Percentiles rank a stretch among this genome's conserved stretches.
Conservation (phyloP, 2,329 filamentous ascomycete species). For the Phaeomoniella chlamydospora region DNA sequence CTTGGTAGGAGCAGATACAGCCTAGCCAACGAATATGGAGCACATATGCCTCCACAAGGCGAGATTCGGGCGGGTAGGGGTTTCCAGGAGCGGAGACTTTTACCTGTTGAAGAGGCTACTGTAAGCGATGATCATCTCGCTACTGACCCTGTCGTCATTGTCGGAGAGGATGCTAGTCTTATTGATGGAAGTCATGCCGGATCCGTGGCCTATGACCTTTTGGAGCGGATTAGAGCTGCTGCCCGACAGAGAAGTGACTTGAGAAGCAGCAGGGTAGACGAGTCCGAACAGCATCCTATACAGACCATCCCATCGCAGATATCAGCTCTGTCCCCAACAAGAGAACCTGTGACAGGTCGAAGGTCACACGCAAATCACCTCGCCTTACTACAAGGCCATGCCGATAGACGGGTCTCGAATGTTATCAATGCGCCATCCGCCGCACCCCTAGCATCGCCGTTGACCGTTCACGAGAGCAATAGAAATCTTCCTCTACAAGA, state of each 20-base stretch:
- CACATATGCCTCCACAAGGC: constrained; percentile 46
- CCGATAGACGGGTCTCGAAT: not conserved
- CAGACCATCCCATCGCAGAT: too few relatives aligned
- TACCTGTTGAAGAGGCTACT: constrained; percentile 28
- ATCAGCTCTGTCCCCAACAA: too few relatives aligned
- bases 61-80: constrained; percentile 30
- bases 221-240: constrained; percentile 16
- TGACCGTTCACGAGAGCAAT: not conserved
- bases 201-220: constrained; percentile 20
- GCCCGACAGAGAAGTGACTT: constrained; percentile 3
- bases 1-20: constrained; percentile 46
- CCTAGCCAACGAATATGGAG: constrained; percentile 47
- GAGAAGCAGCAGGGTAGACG: not conserved
- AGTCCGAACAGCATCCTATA: not conserved
- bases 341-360: too few relatives aligned
- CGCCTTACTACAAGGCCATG: not conserved
- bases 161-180: constrained; percentile 23
- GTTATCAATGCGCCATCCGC: too few relatives aligned
- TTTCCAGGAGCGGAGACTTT: constrained; percentile 15
- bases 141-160: constrained; percentile 20
- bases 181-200: constrained; percentile 19
- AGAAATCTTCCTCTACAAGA: not conserved
- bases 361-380: not conserved
- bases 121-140: constrained; percentile 20
- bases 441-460: not conserved